Evolutionary conservation across 495 filamentous ascomycete genomes (phyloP).

Genomic region (Choiromyces venosus): DNA sequence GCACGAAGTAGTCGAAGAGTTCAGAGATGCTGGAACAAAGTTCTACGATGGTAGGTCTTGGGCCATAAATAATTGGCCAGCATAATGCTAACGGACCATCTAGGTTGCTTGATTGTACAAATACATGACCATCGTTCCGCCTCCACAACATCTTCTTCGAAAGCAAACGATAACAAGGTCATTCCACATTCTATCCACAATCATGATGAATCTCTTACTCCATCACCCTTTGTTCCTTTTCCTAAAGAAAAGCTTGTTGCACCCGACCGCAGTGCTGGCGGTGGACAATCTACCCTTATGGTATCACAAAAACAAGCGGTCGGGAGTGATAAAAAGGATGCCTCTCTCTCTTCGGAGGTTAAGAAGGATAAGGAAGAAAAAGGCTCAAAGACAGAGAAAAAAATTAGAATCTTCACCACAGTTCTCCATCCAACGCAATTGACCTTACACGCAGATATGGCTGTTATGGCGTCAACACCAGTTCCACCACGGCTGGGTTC

Average conservation of each 20-base stretch:
- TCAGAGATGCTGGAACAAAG: conserved; percentile 58
- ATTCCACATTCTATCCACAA: conserved; percentile 84
- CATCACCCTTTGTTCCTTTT: conserved; percentile 77
- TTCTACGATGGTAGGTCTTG: conserved; percentile 75
- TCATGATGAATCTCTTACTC: conserved; percentile 77
- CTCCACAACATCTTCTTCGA: conserved; percentile 53
- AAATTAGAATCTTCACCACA: conserved; percentile 64
- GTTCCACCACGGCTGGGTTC: conserved; percentile 38
- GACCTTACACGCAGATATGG: conserved; percentile 66
- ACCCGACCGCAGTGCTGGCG: neutral
- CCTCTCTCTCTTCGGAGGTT: conserved; percentile 8
- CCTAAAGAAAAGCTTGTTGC: conserved; percentile 54
- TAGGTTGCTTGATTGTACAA: conserved; percentile 86
- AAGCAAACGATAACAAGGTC: conserved; percentile 55
- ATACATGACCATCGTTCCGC: conserved; percentile 75
- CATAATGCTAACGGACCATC: conserved; percentile 13
- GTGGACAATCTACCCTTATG: conserved; percentile 22
- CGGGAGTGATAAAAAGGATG: conserved; percentile 33
- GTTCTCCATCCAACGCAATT: conserved; percentile 81
- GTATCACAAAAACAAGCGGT: conserved; percentile 22
- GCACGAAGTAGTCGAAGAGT: conserved; percentile 68
- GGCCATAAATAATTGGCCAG: neutral
- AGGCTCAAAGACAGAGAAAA: conserved; percentile 50
- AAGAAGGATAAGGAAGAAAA: conserved; percentile 50
- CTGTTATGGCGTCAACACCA: conserved; percentile 68